Evolutionary conservation across 1,284 basidiomycete species (phyloP).

Genomic region (Fomitopsis pinicola): DNA sequence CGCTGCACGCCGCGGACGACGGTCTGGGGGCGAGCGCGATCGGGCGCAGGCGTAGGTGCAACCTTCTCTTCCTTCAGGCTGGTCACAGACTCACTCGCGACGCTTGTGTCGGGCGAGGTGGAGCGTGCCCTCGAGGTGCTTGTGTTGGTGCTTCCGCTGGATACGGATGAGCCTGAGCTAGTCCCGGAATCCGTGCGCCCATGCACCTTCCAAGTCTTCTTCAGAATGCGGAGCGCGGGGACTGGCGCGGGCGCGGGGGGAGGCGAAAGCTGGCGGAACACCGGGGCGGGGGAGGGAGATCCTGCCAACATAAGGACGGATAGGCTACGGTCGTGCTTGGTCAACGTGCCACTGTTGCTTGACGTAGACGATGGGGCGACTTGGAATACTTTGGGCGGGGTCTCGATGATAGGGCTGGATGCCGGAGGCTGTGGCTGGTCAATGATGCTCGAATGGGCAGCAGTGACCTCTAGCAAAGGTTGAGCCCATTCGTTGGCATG

Average conservation of each 20-base stretch:
- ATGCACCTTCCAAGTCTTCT: conserved; percentile 29
- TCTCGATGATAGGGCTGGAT: background rate
- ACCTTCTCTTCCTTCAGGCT: background rate
- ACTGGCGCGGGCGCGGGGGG: conserved; percentile 7
- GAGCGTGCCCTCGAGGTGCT: background rate
- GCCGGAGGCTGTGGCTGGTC: background rate
- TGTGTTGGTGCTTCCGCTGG: conserved; percentile 7
- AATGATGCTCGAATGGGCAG: background rate
- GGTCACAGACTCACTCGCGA: background rate
- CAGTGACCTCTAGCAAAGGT: background rate
- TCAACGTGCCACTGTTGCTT: background rate
- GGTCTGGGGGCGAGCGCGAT: conserved; percentile 1
- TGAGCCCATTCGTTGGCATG: background rate
- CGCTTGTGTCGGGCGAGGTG: conserved; percentile 2
- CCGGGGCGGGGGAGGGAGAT: background rate
- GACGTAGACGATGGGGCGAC: background rate
- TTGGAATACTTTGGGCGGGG: background rate
- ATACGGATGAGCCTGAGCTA: conserved; percentile 7
- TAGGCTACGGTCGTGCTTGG: background rate
- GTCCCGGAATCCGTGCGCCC: conserved; percentile 8
- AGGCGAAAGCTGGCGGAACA: background rate
- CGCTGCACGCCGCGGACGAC: conserved; percentile 20
- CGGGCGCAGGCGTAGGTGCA: background rate
- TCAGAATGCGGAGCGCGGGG: conserved; percentile 40
- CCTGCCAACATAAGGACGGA: background rate